Evolutionary conservation across 1,284 basidiomycete species (phyloP), one percentile per base, ranked within the genome.

Genomic region (Malassezia caprae): DNA sequence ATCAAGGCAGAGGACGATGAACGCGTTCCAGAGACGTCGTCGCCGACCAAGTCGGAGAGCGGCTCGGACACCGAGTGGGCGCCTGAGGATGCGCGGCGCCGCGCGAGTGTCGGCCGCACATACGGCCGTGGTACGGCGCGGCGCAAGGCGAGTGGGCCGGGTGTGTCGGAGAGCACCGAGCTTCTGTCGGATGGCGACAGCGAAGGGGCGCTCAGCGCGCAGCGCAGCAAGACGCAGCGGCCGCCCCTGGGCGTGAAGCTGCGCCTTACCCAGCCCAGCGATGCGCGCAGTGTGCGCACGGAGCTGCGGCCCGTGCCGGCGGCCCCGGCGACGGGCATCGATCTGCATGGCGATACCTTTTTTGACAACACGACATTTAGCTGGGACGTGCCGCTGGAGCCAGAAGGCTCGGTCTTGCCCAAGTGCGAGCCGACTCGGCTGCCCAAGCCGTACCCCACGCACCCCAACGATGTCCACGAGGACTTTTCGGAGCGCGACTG

Each of bases 401-500:
- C 27, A 7, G 28, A 32, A 7, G 19, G 32, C 17, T 4, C 39
- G 2, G 59, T 68, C 35, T 49, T 71, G 53, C 70, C 70, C 15
- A 57, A 24, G 19, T 39, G 61, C 15, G 59, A 64, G 44, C 55
- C 53, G 19, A 58, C 60, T 17, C 58, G 60, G 17, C 47, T 50
- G 7, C 64, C 66, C 11, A 43, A 59, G 39, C 58, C 57, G 2
- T 70, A 69, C 32, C 66, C 70, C 1, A 70, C 62, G 27, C 61
- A 65, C 37, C 70, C 69, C 7, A 50, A 56, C n/a, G 61, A 73
- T 40, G 70, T 73, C 41, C 57, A 62, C 39, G 68, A 68, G 23
- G 58, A 73, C 47, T 73, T 72, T 47, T 61, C 70, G 31, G 42
- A 62, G 47, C 61, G 62, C 46, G 70, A 73, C 43, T 72, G 70